Percentiles rank a stretch among this genome's conserved stretches.
These are phyloP conservation scores for Zygotorulaspora danielsina DNA, from an alignment of 805 yeast species.

Conservation along the genomic window DNA sequence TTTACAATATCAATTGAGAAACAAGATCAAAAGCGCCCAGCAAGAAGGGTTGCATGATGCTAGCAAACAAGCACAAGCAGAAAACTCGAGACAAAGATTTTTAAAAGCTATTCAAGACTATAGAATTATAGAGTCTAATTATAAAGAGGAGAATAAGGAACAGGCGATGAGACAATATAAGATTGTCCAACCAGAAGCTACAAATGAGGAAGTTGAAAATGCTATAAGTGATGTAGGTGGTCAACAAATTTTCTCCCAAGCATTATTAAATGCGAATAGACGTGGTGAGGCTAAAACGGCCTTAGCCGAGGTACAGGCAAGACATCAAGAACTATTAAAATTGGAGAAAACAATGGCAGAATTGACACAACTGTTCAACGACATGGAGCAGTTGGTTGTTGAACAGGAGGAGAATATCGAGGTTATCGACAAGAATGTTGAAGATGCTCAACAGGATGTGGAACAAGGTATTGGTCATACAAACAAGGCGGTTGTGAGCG, in stretches of 20 bases:
- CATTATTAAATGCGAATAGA: constrained; percentile 78
- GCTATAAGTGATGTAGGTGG: constrained; percentile 82
- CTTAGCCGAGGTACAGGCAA: constrained; percentile 88
- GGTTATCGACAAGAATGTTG: constrained; percentile 76
- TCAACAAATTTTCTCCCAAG: constrained; percentile 92
- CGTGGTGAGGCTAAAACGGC: constrained; percentile 95
- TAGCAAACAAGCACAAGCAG: constrained; percentile 86
- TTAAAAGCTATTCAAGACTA: constrained; percentile 82
- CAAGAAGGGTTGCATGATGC: constrained; percentile 64
- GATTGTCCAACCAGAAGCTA: constrained; percentile 81
- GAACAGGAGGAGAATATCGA: constrained; percentile 89
- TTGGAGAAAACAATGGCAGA: constrained; percentile 95
- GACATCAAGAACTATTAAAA: constrained; percentile 92
- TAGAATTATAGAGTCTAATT: constrained; percentile 79
- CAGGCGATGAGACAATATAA: constrained; percentile 92
- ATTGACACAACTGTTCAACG: constrained; percentile 88
- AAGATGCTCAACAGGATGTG: constrained; percentile 80
- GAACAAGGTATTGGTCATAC: constrained; percentile 95
- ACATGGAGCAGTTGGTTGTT: constrained; percentile 92
- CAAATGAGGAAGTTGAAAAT: constrained; percentile 76
- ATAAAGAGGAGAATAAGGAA: constrained; percentile 74
- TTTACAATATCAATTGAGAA: constrained; percentile 69
- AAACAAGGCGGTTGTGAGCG: constrained; percentile 80
- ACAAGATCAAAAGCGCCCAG: constrained; percentile 72
- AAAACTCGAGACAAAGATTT: constrained; percentile 78